phyloP scores from a whole-genome alignment of 1,284 basidiomycete genomes.

The Schizopora paradoxa region DNA sequence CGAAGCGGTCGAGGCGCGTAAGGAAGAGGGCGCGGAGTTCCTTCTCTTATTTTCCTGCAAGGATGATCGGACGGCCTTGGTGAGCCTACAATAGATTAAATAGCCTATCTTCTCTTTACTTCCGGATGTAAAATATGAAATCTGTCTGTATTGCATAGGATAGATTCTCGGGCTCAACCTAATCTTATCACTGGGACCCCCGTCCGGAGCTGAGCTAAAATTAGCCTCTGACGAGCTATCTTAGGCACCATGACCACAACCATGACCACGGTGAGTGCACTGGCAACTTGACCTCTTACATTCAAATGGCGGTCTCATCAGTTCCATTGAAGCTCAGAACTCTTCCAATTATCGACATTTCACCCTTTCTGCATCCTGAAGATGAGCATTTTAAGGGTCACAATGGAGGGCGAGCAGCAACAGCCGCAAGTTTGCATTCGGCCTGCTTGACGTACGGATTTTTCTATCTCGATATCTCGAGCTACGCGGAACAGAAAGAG shows the following conservation, averaged over 20 bases:
- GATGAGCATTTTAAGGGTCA: conserved; percentile 34
- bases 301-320: too few species aligned
- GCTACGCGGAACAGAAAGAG: conserved; percentile 50
- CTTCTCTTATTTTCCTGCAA: conserved; percentile 62
- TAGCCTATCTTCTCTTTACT: too few species aligned
- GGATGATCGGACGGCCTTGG: conserved; percentile 64
- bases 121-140: too few species aligned
- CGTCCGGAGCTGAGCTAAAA: too few species aligned
- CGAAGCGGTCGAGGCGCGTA: conserved; percentile 56
- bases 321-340: conserved; percentile 10
- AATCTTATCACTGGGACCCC: too few species aligned
- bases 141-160: too few species aligned
- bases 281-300: background rate
- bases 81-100: too few species aligned
- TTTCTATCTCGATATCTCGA: conserved; percentile 75
- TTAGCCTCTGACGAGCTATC: too few species aligned
- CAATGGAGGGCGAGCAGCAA: conserved; percentile 35
- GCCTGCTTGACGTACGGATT: conserved; percentile 80
- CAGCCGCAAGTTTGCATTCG: conserved; percentile 58
- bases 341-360: conserved; percentile 42
- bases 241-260: too few species aligned
- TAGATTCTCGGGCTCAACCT: too few species aligned
- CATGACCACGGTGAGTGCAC: too few species aligned
- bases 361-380: conserved; percentile 15
- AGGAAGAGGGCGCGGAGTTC: conserved; percentile 56